Evolutionary conservation across 2,329 filamentous ascomycete genomes (phyloP).

Genomic region (Venturia effusa): DNA sequence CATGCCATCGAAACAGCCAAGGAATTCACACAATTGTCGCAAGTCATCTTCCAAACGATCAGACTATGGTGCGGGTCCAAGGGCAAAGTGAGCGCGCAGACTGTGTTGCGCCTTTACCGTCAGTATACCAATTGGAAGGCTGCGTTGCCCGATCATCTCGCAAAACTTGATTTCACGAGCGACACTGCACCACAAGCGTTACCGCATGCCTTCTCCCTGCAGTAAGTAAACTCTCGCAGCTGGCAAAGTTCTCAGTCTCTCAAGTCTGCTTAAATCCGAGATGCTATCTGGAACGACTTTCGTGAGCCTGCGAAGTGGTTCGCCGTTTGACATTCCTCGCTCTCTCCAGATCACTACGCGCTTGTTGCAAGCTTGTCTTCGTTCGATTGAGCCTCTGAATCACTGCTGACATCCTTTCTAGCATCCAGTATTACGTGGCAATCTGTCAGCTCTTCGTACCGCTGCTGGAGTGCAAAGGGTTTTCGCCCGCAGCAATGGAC

Average conservation of each 20-base stretch:
- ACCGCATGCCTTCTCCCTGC: constrained; percentile 20
- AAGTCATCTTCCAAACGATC: constrained; percentile 17
- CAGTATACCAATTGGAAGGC: constrained; percentile 17
- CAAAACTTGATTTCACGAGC: background rate
- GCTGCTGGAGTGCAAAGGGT: constrained; percentile 14
- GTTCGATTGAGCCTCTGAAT: background rate
- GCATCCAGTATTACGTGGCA: constrained; percentile 19
- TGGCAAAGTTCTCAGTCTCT: background rate
- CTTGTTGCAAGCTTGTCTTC: background rate
- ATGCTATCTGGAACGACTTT: background rate
- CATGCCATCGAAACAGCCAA: constrained; percentile 17
- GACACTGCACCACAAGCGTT: constrained; percentile 12
- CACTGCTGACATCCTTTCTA: constrained; percentile 5
- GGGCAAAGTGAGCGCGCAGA: constrained; percentile 15
- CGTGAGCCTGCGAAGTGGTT: background rate
- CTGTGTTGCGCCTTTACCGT: constrained; percentile 15
- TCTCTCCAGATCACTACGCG: background rate
- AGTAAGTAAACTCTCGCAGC: constrained; percentile 15
- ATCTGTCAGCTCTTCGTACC: constrained; percentile 19
- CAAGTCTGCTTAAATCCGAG: background rate
- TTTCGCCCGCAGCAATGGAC: constrained; percentile 13
- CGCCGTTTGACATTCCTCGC: too few relatives aligned
- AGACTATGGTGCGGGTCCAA: constrained; percentile 17
- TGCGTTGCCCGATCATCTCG: constrained; percentile 14
- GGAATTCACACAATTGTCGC: constrained; percentile 16